These are phyloP conservation scores for Eucommia ulmoides DNA, from an alignment of 257 asterid species.

Conservation along the genomic window DNA sequence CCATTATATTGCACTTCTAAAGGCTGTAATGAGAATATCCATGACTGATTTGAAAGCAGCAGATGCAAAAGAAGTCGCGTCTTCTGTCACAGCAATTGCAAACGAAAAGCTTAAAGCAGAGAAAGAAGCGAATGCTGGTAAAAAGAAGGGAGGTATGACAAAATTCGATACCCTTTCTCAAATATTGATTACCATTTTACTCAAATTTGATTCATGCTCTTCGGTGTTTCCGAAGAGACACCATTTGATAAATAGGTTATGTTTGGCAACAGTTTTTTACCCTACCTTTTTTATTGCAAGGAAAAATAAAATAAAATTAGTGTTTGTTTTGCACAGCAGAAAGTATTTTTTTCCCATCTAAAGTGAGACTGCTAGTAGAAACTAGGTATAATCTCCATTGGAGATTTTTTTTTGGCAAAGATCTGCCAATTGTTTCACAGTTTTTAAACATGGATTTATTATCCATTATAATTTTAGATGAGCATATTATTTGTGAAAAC, in stretches of 20 bases:
- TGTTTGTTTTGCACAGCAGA: background rate
- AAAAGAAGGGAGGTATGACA: conserved; percentile 69
- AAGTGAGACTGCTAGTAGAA: too few relatives aligned
- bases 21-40: conserved; percentile 80
- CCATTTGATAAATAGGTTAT: background rate
- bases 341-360: background rate
- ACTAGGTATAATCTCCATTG: too few relatives aligned
- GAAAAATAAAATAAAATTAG: background rate
- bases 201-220: background rate
- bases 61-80: conserved; percentile 86
- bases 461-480: too few relatives aligned
- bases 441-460: too few relatives aligned
- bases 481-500: too few relatives aligned
- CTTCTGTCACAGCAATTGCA: conserved; percentile 88
- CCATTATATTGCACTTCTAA: conserved; percentile 76
- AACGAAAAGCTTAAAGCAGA: conserved; percentile 94
- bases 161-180: background rate
- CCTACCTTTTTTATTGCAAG: too few relatives aligned
- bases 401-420: too few relatives aligned
- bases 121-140: conserved; percentile 82
- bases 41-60: conserved; percentile 69
- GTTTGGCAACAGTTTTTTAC: too few relatives aligned
- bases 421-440: too few relatives aligned
- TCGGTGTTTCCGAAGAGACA: background rate
- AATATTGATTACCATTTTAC: background rate